Conservation (phyloP, 306 rosid genomes). For the Arachis hypogaea region DNA sequence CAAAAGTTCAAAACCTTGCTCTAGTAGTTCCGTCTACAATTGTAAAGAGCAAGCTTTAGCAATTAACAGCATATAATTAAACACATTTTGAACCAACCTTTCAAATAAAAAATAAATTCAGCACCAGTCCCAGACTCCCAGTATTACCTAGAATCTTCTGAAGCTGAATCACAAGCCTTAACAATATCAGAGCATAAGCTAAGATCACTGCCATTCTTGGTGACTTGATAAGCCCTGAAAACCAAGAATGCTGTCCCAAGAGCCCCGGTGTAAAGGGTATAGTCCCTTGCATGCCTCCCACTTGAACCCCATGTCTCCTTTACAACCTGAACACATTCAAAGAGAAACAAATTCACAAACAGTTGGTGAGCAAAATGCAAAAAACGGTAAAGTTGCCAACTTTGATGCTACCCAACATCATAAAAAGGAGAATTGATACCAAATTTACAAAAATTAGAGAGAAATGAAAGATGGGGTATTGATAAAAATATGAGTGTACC, state of each 20-base stretch:
- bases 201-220: slow-evolving; percentile 65
- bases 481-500: slow-evolving; percentile 46
- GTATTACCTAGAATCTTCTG: slow-evolving; percentile 60
- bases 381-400: slow-evolving; percentile 19
- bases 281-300: slow-evolving; percentile 64
- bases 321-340: slow-evolving; percentile 59
- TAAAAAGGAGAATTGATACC: slow-evolving; percentile 9
- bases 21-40: slow-evolving; percentile 6
- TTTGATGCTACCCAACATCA: slow-evolving; percentile 30
- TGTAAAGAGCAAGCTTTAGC: slow-evolving; percentile 13
- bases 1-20: neutral
- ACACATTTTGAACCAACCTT: neutral
- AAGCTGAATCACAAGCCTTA: slow-evolving; percentile 75
- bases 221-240: slow-evolving; percentile 68
- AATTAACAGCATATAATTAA: neutral
- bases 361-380: slow-evolving; percentile 9
- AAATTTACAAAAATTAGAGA: slow-evolving; percentile 10
- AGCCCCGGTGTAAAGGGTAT: slow-evolving; percentile 69
- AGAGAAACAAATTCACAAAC: slow-evolving; percentile 34
- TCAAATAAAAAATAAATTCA: neutral
- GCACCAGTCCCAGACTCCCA: neutral
- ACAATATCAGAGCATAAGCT: slow-evolving; percentile 67
- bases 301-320: slow-evolving; percentile 69
- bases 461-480: neutral
- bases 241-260: slow-evolving; percentile 78